Evolutionary conservation across 2,329 filamentous ascomycete species (phyloP), one percentile per base, ranked within the genome.

Genomic region (Cercospora sp.): DNA sequence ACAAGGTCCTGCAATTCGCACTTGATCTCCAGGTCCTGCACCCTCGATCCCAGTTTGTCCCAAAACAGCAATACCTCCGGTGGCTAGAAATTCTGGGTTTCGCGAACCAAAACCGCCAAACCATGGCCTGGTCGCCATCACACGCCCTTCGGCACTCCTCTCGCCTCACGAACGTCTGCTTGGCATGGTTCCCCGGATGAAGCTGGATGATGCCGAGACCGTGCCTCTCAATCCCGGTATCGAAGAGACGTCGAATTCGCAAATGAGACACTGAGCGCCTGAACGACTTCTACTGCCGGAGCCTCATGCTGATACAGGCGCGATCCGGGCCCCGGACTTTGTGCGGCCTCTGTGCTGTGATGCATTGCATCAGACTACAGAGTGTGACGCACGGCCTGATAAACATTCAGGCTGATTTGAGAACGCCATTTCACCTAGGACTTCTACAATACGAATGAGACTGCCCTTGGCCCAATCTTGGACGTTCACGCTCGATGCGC

Each of bases 1-100:
- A 55, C 66, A 61, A 68, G 66, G 66, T 65, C 28, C 51, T 40
- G 28, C 59, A 60, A 66, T 37, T 58, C 30, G 65, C 60, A 66
- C 60, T 34, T 49, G 57, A 64, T 63, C 34, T 66, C 67, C 66
- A 51, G 49, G 24, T 12, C 37, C 63, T 59, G 62, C 62, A 64
- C 51, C 61, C 61, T 62, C 43, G 45, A 65, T 57, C 30, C 62
- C 30, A 45, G 53, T 30, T 16, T 26, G 34, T 66, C 67, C 69
- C 10, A 67, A 71, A 65, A 32, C 51, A 65, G 70, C 51, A 64
- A 63, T 66, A 72, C n/a, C 58, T 67, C 67, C 69, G 67, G 34
- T 59, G 57, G 53, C 63, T 55, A 65, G 65, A 43, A 32, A 55
- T 45, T 55, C 62, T 49, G 61, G 63, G 59, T 59, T 57, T 60